Evolutionary conservation across 495 filamentous ascomycete species (phyloP).

Genomic region (Lasiosphaeriaceae sp.): DNA sequence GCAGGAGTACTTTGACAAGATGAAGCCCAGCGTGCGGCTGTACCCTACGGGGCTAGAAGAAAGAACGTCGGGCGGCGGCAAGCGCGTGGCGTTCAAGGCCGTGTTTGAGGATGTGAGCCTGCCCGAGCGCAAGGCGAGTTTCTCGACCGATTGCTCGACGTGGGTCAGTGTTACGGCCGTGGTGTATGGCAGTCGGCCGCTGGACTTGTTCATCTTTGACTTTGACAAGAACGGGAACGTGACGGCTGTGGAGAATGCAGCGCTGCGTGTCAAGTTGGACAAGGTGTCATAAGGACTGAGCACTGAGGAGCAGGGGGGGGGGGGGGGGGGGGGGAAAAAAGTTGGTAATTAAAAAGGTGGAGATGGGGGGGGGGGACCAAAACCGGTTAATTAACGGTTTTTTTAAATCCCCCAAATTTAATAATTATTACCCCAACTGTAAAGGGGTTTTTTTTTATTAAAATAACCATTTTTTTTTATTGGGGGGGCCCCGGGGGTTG

Average conservation of each 20-base stretch:
- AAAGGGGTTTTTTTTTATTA: no score
- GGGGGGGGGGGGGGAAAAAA: background rate
- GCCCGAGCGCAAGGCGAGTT: constrained; percentile 18
- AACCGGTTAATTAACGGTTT: no score
- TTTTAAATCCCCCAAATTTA: no score
- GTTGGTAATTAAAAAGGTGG: background rate
- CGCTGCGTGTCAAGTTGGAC: constrained; percentile 31
- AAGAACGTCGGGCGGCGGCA: constrained; percentile 24
- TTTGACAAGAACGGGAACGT: constrained; percentile 32
- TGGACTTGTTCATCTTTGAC: constrained; percentile 44
- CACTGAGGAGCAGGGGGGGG: background rate
- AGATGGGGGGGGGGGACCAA: no score
- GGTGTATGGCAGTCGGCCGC: constrained; percentile 33
- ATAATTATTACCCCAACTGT: no score
- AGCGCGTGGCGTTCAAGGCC: constrained; percentile 37
- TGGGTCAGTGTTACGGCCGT: constrained; percentile 36
- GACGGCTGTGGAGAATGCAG: constrained; percentile 34
- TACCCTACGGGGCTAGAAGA: constrained; percentile 41
- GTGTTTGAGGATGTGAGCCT: constrained; percentile 35
- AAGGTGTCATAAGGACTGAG: constrained; percentile 21
- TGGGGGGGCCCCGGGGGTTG: no score
- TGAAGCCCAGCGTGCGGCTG: constrained; percentile 27
- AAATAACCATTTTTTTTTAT: no score
- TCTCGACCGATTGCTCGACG: constrained; percentile 33
- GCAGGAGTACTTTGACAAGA: constrained; percentile 20